phyloP scores from a whole-genome alignment of 2,329 filamentous ascomycete species.

The Alternaria conjuncta region DNA sequence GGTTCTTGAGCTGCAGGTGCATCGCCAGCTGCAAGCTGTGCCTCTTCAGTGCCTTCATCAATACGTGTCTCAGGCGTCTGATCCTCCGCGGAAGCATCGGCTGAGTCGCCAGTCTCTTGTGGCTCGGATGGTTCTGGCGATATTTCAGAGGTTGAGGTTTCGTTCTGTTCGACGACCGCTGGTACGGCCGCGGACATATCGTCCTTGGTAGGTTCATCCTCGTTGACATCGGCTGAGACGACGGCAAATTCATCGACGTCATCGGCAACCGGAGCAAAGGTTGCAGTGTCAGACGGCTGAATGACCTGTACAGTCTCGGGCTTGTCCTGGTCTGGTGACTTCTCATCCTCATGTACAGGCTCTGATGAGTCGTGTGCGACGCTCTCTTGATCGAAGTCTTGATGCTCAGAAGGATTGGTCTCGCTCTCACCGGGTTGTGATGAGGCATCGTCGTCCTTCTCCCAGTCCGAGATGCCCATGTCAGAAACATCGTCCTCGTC shows the following conservation, averaged over 20 bases:
- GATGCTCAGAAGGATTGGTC: constrained; percentile 9
- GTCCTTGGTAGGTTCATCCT: neutral
- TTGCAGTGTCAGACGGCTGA: neutral
- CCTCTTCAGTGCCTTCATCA: neutral
- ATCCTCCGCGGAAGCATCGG: neutral
- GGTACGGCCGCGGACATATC: neutral
- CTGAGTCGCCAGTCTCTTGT: neutral
- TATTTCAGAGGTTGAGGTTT: neutral
- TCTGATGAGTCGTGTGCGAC: neutral
- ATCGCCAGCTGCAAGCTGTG: neutral
- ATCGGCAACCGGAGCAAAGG: neutral
- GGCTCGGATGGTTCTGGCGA: neutral
- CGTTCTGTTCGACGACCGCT: neutral
- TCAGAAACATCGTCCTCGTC: neutral
- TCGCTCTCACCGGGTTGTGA: constrained; percentile 3
- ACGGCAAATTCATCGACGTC: neutral
- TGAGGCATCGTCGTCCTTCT: constrained; percentile 2
- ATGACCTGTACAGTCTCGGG: neutral
- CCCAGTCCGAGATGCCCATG: neutral
- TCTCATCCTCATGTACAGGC: neutral
- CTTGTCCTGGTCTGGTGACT: neutral
- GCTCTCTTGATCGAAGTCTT: neutral
- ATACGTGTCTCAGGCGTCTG: neutral
- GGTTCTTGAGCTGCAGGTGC: neutral
- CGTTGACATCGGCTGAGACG: neutral